Evolutionary conservation across 2,329 filamentous ascomycete species (phyloP).

Genomic region (Eutypa lata): DNA sequence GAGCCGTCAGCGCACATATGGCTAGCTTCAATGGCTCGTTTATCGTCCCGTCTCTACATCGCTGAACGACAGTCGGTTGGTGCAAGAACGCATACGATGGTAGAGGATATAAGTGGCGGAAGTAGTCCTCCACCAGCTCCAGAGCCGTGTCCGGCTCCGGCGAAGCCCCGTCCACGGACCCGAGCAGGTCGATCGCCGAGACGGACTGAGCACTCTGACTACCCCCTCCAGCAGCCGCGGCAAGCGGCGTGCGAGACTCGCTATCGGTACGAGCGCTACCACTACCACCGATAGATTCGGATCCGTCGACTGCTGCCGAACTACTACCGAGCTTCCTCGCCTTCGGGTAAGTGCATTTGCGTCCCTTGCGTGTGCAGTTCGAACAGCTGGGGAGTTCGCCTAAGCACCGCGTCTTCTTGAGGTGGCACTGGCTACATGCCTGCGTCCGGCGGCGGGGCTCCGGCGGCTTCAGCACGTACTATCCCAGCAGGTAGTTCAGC

Average conservation of each 20-base stretch:
- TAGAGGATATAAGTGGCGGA: slow-evolving; percentile 27
- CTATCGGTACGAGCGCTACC: not conserved
- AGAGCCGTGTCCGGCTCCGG: slow-evolving; percentile 13
- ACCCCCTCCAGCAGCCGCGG: not conserved
- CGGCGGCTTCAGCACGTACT: slow-evolving; percentile 23
- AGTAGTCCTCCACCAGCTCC: slow-evolving; percentile 26
- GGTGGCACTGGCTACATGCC: slow-evolving; percentile 27
- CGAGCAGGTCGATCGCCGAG: not conserved
- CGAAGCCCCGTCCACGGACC: slow-evolving; percentile 5
- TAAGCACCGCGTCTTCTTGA: slow-evolving; percentile 28
- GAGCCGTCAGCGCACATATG: slow-evolving; percentile 29
- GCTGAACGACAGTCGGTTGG: slow-evolving; percentile 27
- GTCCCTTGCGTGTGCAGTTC: slow-evolving; percentile 22
- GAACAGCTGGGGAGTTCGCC: slow-evolving; percentile 28
- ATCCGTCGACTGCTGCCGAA: not conserved
- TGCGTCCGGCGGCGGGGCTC: slow-evolving; percentile 26
- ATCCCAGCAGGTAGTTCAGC: slow-evolving; percentile 14
- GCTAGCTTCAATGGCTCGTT: slow-evolving; percentile 29
- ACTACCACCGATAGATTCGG: not conserved
- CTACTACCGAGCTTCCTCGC: slow-evolving; percentile 1
- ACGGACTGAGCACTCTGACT: not conserved
- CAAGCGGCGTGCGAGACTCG: not conserved
- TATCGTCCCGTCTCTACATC: slow-evolving; percentile 27
- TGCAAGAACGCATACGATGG: slow-evolving; percentile 34
- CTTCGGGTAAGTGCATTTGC: slow-evolving; percentile 23